Percentiles rank a stretch among this genome's conserved stretches.
These are phyloP conservation scores for Cryptococcus maquisensis DNA, from an alignment of 1,284 basidiomycete genomes.

Conservation along the genomic window DNA sequence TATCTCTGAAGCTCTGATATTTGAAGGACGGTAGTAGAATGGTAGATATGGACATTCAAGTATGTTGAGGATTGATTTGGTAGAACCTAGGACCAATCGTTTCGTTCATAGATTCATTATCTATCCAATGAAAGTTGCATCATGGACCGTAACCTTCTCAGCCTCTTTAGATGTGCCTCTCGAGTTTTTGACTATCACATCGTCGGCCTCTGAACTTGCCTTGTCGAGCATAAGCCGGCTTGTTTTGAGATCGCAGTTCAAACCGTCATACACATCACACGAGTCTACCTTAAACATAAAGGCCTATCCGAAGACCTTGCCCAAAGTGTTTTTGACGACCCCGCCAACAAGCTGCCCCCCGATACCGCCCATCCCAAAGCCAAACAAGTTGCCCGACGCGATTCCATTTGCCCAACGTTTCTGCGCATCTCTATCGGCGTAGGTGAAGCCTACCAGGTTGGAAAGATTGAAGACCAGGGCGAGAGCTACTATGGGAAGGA, in stretches of 20 bases:
- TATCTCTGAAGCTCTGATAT: no score
- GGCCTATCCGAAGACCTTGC: conserved; percentile 54
- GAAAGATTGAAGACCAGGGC: conserved; percentile 88
- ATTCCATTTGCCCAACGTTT: conserved; percentile 70
- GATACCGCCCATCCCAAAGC: conserved; percentile 63
- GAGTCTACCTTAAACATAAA: neutral
- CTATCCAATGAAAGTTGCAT: no score
- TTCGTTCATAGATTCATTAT: no score
- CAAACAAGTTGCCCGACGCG: conserved; percentile 56
- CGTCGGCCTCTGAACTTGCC: neutral
- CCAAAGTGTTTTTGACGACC: conserved; percentile 73
- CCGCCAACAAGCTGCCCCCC: conserved; percentile 74
- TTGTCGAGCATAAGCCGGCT: neutral
- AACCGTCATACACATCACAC: no score
- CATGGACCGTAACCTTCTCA: no score
- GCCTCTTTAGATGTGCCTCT: no score
- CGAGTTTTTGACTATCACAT: no score
- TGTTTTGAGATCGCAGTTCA: neutral
- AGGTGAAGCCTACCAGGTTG: conserved; percentile 84
- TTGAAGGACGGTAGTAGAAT: no score
- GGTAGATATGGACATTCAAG: no score
- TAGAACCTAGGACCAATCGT: no score
- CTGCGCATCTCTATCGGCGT: conserved; percentile 82
- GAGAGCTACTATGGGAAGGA: conserved; percentile 79
- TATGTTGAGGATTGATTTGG: no score